These are phyloP conservation scores for Aphanomyces stellatus DNA, from an alignment of 352 stramenopile species.

Conservation along the genomic window DNA sequence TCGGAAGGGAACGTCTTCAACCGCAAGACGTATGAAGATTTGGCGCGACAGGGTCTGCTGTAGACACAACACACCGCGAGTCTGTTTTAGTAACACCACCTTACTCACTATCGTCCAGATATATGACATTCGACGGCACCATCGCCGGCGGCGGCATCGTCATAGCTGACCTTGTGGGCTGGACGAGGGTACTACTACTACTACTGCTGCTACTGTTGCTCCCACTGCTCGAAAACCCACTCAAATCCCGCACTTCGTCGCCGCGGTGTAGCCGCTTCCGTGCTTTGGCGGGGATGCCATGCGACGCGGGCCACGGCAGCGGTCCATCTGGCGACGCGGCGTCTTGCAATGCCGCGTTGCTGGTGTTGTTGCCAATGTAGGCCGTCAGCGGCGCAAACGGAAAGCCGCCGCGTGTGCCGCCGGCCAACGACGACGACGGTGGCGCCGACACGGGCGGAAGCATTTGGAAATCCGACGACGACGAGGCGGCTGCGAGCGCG, in stretches of 20 bases:
- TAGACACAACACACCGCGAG: slow-evolving; percentile 30
- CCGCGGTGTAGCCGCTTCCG: neutral
- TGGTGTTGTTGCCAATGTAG: neutral
- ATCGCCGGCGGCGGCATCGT: neutral
- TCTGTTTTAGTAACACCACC: too few species aligned
- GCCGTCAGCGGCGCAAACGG: neutral
- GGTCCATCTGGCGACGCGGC: neutral
- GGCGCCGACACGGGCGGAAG: too few species aligned
- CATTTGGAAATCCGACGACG: too few species aligned
- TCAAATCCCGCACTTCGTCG: neutral
- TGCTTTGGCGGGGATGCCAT: neutral
- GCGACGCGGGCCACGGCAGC: neutral
- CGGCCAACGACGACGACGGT: too few species aligned
- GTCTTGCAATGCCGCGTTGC: neutral
- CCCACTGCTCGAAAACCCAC: neutral
- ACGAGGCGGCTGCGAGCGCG: neutral
- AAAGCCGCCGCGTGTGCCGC: neutral
- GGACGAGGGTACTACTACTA: neutral
- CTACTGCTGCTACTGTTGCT: neutral
- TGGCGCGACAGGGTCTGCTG: slow-evolving; percentile 95
- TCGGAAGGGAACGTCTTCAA: slow-evolving; percentile 98
- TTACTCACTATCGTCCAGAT: slow-evolving; percentile 13
- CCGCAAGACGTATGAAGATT: slow-evolving; percentile 96
- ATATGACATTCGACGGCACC: slow-evolving; percentile 6
- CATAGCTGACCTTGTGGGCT: neutral